Conservation (phyloP, 2,329 filamentous ascomycete genomes). For the Exophiala sideris region DNA sequence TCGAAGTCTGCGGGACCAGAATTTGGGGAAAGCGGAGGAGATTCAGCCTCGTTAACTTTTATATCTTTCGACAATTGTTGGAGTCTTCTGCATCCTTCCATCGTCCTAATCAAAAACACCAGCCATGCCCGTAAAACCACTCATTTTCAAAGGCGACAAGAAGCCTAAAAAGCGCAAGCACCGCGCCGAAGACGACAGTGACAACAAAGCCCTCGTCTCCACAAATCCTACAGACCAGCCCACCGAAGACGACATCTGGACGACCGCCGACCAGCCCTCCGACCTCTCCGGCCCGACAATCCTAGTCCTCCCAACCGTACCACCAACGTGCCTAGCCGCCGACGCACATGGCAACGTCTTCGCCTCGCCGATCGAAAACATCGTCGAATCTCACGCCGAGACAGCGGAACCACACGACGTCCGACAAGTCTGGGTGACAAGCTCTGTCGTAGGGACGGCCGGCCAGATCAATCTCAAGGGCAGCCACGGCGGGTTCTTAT, state of each 20-base stretch:
- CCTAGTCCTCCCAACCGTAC: slow-evolving; percentile 73
- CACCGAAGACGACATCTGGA: slow-evolving; percentile 80
- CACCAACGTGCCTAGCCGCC: slow-evolving; percentile 72
- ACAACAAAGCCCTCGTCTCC: slow-evolving; percentile 17
- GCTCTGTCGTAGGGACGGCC: slow-evolving; percentile 76
- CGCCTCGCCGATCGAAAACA: slow-evolving; percentile 75
- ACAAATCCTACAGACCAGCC: slow-evolving; percentile 37
- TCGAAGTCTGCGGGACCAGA: background rate
- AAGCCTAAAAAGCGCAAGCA: slow-evolving; percentile 81
- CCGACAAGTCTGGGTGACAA: slow-evolving; percentile 91
- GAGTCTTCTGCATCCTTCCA: background rate
- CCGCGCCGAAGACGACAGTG: slow-evolving; percentile 45
- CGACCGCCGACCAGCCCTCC: slow-evolving; percentile 69
- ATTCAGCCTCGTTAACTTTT: background rate
- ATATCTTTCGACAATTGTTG: background rate
- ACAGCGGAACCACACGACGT: slow-evolving; percentile 95
- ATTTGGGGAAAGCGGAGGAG: background rate
- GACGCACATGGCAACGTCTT: slow-evolving; percentile 87
- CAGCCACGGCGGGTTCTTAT: slow-evolving; percentile 70
- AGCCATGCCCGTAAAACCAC: slow-evolving; percentile 62
- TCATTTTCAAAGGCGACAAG: slow-evolving; percentile 96
- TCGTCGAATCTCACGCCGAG: slow-evolving; percentile 75
- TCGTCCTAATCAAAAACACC: background rate
- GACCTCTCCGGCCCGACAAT: slow-evolving; percentile 82
- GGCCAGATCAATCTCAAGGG: slow-evolving; percentile 73